Percentiles rank a stretch among this genome's conserved stretches.
These are phyloP conservation scores for Sabuloglossum arenarium DNA, from an alignment of 495 filamentous ascomycete species.

Conservation along the genomic window DNA sequence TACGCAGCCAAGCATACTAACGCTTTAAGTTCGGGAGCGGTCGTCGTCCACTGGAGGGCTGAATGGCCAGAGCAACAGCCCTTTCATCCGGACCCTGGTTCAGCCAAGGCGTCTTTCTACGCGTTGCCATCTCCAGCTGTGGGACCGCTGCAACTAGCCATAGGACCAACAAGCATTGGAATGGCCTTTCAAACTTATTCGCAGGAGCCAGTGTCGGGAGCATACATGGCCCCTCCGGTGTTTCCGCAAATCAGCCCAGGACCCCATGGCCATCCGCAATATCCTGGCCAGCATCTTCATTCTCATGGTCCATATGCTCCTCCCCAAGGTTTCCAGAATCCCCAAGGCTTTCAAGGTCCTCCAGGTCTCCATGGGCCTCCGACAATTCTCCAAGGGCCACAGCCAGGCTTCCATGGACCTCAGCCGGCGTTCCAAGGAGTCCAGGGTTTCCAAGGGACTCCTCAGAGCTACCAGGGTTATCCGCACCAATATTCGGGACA, in stretches of 20 bases:
- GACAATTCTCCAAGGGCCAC: not conserved
- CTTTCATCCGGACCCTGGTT: conserved; percentile 35
- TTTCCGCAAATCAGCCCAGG: conserved; percentile 19
- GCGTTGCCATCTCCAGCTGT: conserved; percentile 9
- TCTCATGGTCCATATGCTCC: conserved; percentile 18
- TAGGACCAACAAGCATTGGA: not conserved
- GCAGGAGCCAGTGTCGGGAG: conserved; percentile 16
- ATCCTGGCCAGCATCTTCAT: conserved; percentile 15
- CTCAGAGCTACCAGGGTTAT: not conserved
- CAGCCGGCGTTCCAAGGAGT: not conserved
- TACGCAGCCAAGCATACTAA: conserved; percentile 62
- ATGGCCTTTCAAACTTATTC: not conserved
- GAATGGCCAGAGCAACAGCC: conserved; percentile 60
- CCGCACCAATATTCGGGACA: not conserved
- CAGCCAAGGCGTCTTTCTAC: conserved; percentile 17
- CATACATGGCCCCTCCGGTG: conserved; percentile 11
- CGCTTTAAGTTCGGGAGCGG: conserved; percentile 39
- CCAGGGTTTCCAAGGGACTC: not conserved
- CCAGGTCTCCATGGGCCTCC: not conserved
- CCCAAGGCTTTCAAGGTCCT: conserved; percentile 1
- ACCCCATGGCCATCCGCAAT: conserved; percentile 20
- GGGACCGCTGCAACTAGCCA: not conserved
- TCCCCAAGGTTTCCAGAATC: conserved; percentile 7
- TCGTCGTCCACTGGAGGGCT: conserved; percentile 53
- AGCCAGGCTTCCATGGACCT: not conserved